Percentiles rank a stretch among this genome's conserved stretches.
These are phyloP conservation scores for Multifurca ochricompacta DNA, from an alignment of 768 basidiomycete species.

Conservation along the genomic window DNA sequence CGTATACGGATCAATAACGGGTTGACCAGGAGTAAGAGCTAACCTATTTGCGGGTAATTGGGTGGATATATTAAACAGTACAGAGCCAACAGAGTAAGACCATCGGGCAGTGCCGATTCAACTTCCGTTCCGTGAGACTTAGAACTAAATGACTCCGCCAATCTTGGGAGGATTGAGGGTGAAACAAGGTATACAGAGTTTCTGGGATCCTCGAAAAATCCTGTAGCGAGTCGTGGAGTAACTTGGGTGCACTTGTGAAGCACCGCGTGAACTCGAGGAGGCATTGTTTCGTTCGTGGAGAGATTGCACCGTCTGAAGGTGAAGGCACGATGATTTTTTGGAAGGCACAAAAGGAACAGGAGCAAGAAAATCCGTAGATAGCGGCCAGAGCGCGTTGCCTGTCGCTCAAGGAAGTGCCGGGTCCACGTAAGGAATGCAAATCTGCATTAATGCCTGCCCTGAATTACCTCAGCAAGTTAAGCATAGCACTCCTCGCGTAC, in stretches of 20 bases:
- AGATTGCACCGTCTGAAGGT: constrained; percentile 25
- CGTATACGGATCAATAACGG: not conserved
- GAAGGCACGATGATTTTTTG: constrained; percentile 34
- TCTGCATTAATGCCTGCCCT: constrained; percentile 41
- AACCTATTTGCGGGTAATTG: constrained; percentile 80
- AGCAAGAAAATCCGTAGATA: constrained; percentile 64
- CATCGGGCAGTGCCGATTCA: constrained; percentile 42
- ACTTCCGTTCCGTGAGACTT: constrained; percentile 63
- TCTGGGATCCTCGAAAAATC: constrained; percentile 34
- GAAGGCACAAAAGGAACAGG: constrained; percentile 49
- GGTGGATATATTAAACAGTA: constrained; percentile 65
- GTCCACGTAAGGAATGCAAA: constrained; percentile 70
- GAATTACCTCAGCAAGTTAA: not conserved
- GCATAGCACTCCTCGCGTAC: constrained; percentile 31
- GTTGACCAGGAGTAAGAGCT: constrained; percentile 20
- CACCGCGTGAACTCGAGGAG: constrained; percentile 19
- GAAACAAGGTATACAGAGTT: constrained; percentile 37
- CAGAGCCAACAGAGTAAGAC: constrained; percentile 52
- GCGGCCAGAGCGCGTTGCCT: constrained; percentile 50
- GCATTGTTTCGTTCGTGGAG: constrained; percentile 36
- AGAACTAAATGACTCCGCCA: constrained; percentile 59
- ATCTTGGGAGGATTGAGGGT: constrained; percentile 49
- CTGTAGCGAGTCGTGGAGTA: constrained; percentile 7
- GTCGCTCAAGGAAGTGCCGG: constrained; percentile 56
- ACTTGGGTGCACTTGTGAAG: constrained; percentile 1